phyloP scores from a whole-genome alignment of 345 rosid genomes.

The Acer yangbiense region DNA sequence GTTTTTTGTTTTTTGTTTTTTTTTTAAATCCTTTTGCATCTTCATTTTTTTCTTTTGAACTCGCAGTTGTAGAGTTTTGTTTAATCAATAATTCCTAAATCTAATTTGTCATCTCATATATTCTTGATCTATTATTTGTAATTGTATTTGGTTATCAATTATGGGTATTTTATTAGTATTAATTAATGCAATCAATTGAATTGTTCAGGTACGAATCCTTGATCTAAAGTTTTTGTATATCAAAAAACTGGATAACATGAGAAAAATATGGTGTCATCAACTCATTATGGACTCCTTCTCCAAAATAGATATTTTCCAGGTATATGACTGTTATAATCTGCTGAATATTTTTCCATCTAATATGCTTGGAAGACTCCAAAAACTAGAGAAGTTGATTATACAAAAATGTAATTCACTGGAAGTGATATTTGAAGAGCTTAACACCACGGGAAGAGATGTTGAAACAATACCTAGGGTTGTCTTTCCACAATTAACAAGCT shows the following conservation, averaged over 20 bases:
- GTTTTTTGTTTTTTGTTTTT: too few relatives aligned
- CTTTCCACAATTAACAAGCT: neutral
- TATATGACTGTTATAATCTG: neutral
- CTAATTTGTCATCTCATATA: neutral
- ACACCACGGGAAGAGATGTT: neutral
- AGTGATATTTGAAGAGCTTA: too few relatives aligned
- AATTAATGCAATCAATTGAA: neutral
- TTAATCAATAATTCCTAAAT: too few relatives aligned
- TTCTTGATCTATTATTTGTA: constrained; percentile 12
- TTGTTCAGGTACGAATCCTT: too few relatives aligned
- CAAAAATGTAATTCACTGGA: too few relatives aligned
- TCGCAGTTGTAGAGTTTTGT: too few relatives aligned
- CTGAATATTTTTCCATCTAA: neutral
- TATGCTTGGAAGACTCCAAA: neutral
- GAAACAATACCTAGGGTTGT: neutral
- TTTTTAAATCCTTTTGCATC: too few relatives aligned
- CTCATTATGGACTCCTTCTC: neutral
- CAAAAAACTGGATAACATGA: neutral
- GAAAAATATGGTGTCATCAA: neutral
- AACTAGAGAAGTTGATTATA: neutral
- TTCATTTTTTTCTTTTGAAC: too few relatives aligned
- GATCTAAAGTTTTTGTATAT: neutral
- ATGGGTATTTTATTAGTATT: neutral
- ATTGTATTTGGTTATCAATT: neutral
- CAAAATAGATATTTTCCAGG: neutral